Percentiles rank a stretch among this genome's conserved stretches.
These are phyloP conservation scores for Diddensiella santjacobensis DNA, from an alignment of 805 yeast species.

Conservation along the genomic window DNA sequence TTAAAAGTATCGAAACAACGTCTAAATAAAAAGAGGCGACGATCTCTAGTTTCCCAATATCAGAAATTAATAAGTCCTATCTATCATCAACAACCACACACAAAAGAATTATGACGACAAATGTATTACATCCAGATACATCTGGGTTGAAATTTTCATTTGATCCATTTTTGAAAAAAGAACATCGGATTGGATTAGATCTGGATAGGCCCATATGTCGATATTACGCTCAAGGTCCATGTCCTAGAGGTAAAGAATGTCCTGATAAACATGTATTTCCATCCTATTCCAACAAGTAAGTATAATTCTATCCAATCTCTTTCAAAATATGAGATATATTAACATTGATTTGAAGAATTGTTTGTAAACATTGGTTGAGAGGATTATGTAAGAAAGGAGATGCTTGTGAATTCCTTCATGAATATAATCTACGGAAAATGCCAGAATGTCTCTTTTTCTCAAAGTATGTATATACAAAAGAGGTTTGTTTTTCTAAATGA, in stretches of 20 bases:
- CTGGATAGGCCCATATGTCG: slow-evolving; percentile 90
- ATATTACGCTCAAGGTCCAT: slow-evolving; percentile 60
- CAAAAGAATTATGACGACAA: slow-evolving; percentile 3
- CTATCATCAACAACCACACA: slow-evolving; percentile 3
- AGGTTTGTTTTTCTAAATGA: not conserved
- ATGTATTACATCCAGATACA: slow-evolving; percentile 39
- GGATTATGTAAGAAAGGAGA: slow-evolving; percentile 97
- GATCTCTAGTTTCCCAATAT: not conserved
- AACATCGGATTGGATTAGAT: slow-evolving; percentile 76
- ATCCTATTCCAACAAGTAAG: slow-evolving; percentile 53
- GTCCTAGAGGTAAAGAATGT: slow-evolving; percentile 84
- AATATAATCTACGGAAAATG: slow-evolving; percentile 88
- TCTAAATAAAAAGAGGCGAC: not conserved
- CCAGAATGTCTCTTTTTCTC: slow-evolving; percentile 92
- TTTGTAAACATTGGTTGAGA: slow-evolving; percentile 97
- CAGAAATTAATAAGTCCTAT: not conserved
- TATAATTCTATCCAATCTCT: not conserved
- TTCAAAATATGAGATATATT: too few relatives aligned
- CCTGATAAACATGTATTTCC: slow-evolving; percentile 80
- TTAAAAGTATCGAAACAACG: too few relatives aligned
- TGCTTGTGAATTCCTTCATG: slow-evolving; percentile 94
- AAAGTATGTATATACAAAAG: slow-evolving; percentile 34
- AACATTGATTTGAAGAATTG: slow-evolving; percentile 45
- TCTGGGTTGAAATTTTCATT: slow-evolving; percentile 53
- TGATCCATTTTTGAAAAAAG: slow-evolving; percentile 77